Evolutionary conservation across 208 protist genomes (phyloP).

Genomic region (Crithidia expoeki): DNA sequence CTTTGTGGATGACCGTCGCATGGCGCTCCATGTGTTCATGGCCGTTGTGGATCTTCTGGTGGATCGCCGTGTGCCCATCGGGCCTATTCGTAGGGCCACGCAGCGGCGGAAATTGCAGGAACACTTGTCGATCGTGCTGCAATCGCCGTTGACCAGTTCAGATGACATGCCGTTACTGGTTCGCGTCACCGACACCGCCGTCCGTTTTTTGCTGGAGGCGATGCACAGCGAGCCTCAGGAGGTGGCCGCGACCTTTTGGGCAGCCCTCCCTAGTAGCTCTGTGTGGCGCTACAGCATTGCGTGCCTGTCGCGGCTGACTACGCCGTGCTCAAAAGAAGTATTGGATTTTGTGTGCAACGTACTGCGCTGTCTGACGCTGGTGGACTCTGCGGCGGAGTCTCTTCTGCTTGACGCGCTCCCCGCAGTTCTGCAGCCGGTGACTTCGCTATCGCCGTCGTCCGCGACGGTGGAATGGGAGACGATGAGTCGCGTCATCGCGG

Average conservation of each 20-base stretch:
- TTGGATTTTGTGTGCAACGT: constrained; percentile 47
- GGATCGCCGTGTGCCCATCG: constrained; percentile 62
- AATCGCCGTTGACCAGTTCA: constrained; percentile 15
- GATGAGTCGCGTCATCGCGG: constrained; percentile 50
- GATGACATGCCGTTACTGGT: constrained; percentile 39
- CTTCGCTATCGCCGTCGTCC: not conserved
- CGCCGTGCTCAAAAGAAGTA: constrained; percentile 14
- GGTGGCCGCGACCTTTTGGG: constrained; percentile 58
- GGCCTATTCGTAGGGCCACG: constrained; percentile 60
- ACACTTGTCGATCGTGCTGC: constrained; percentile 41
- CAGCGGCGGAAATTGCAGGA: constrained; percentile 61
- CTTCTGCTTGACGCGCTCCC: constrained; percentile 49
- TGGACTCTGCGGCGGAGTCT: constrained; percentile 46
- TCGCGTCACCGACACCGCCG: constrained; percentile 37
- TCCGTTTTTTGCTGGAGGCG: constrained; percentile 56
- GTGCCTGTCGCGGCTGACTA: constrained; percentile 13
- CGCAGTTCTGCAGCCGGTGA: constrained; percentile 32
- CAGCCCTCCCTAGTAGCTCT: constrained; percentile 40
- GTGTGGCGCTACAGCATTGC: constrained; percentile 56
- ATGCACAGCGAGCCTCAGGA: constrained; percentile 60
- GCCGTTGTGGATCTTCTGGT: constrained; percentile 54
- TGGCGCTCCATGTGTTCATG: constrained; percentile 39
- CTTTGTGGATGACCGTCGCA: not conserved
- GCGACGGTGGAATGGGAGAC: constrained; percentile 20
- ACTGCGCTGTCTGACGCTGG: constrained; percentile 54